Evolutionary conservation across 1,139 yeast species (phyloP), one percentile per base, ranked within the genome.

Genomic region (Geotrichum macrosporum): DNA sequence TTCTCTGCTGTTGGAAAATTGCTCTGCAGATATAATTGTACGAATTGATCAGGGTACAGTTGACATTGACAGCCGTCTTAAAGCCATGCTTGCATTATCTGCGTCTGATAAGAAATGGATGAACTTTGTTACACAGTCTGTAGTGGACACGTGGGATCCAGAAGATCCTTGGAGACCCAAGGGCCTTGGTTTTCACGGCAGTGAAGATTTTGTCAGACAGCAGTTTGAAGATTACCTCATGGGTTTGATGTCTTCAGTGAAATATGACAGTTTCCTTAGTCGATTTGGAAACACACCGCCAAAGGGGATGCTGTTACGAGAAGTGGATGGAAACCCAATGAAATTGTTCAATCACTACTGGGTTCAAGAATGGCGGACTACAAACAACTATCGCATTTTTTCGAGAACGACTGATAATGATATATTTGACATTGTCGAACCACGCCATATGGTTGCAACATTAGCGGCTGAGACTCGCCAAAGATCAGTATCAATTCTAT

Each of bases 171-270:
- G 65, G 61, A 59, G 73, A 21, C 74, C 80, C 1, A 69, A 70
- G 51, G 76, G 73, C 44, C 68, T 68, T 16, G 66, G 65, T 1
- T 82, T 74, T 59, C 66, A 69, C 39, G 97, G 97, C 1, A 85
- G 88, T 57, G 96, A 92, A 58, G 98, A 92, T 64, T 85, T 82
- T 58, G 82, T 92, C 31, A 71, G 98, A 47, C 76, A 81, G 65
- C 87, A 81, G 57, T 89, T 89, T 66, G 98, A 92, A 61, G 96
- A 88, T 58, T 92, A 92, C 61, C 66, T 89, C 31, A 75, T 84
- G 54, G 86, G 94, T 13, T 66, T 92, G 54, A 65, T 92, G 36
- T 73, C 95, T 0, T 74, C 86, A 19, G 80, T 77, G 36, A 83
- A 94, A 63, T 84, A 80, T 59, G 76, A 77, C 54, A 79, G 74